phyloP scores from a whole-genome alignment of 257 asterid genomes.

The Nicotiana tabacum region DNA sequence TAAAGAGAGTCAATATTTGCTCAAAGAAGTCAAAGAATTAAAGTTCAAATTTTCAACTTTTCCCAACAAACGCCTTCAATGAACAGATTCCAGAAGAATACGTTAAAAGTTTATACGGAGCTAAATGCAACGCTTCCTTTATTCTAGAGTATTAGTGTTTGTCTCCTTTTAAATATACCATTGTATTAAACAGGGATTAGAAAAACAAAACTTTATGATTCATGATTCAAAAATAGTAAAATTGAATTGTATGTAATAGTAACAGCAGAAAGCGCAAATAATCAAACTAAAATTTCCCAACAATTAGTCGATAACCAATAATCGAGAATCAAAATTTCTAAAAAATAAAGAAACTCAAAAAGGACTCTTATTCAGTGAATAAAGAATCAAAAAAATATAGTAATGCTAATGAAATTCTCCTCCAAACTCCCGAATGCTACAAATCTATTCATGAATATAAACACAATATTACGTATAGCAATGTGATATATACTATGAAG shows the following conservation, averaged over 20 bases:
- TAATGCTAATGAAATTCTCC: neutral
- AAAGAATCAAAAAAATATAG: conserved; percentile 1
- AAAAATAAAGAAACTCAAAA: neutral
- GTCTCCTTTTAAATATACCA: no score
- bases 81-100: no score
- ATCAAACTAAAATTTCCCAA: no score
- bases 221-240: neutral
- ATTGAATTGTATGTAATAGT: no score
- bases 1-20: neutral
- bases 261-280: neutral
- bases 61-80: no score
- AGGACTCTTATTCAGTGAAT: neutral
- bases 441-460: neutral
- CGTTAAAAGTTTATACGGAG: no score
- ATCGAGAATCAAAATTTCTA: neutral
- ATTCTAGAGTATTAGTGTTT: no score
- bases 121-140: no score
- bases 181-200: no score
- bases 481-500: neutral
- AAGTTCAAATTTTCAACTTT: no score
- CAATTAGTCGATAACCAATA: no score
- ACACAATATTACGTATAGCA: neutral
- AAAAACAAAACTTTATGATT: neutral
- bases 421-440: neutral
- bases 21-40: no score